Evolutionary conservation across 225 moss, liverwort and hornwort species (phyloP), one percentile per base, ranked within the genome.

Genomic region (Sphagnum contortum): DNA sequence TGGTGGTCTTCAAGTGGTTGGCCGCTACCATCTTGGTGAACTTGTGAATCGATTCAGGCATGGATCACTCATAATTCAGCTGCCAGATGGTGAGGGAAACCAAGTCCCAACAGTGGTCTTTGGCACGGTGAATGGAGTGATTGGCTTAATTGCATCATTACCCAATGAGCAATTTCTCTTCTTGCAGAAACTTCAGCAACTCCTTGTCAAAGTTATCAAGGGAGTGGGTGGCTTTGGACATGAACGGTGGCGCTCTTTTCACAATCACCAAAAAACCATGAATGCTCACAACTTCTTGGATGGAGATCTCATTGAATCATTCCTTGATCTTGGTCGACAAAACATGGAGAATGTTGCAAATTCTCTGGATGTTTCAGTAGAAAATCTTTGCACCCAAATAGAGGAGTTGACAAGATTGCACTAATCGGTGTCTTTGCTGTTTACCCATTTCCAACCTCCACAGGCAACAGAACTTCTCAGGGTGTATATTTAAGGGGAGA

Each of bases 21-120:
- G 95, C 57, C 89, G 92, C 64, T 95, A 90, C 65, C 95, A 95
- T 64, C 79, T 95, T 0, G 95, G 95, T 14, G 92, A 95, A 78
- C 89, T 95, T 63, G 95, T 95, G 61, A 95, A 95, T 82, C 74
- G 92, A 69, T 95, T 95, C 68, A 88, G 95, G 61, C 95, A 92
- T 63, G 95, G 95, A 6, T 95, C 95, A 46, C 78, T 95, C 49
- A 92, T 95, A 54, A 95, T 95, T 91, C 88, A 86, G 55, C 81
- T 95, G 47, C 92, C 89, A 3, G 92, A 95, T 68, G 85, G 89
- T 49, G 95, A 95, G 65, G 88, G 88, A 3, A 92, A 90, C 70
- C 89, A 90, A 53, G 90, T 92, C 48, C 92, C 92, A 12, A 95
- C 89, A 1, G 90, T 95, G 49, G 88, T 95, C 73, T 95, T 95